A percentile compares a stretch with the other conserved stretches of the same genome.
Evolutionary conservation across 352 stramenopile species (phyloP).

Genomic region (Phytophthora citricola): DNA sequence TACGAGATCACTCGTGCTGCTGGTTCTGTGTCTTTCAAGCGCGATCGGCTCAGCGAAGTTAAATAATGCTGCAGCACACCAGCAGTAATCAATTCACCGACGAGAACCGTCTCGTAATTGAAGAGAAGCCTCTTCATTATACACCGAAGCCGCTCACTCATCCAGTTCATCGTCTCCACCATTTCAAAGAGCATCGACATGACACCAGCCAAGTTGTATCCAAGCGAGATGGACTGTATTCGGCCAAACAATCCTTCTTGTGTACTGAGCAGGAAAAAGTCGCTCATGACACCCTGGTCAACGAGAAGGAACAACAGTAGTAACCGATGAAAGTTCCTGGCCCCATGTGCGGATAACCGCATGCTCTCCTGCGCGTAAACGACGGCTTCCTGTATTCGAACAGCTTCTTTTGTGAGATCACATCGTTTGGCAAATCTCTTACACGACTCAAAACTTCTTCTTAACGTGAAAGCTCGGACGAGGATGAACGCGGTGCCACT

Average conservation of each 20-base stretch:
- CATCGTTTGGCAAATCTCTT: slow-evolving; percentile 18
- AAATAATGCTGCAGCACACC: slow-evolving; percentile 28
- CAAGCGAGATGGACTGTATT: slow-evolving; percentile 39
- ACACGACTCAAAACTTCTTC: slow-evolving; percentile 26
- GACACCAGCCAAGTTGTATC: slow-evolving; percentile 33
- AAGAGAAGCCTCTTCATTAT: slow-evolving; percentile 24
- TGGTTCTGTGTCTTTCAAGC: slow-evolving; percentile 11
- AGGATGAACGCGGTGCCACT: slow-evolving; percentile 19
- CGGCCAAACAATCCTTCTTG: slow-evolving; percentile 31
- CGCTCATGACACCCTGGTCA: slow-evolving; percentile 34
- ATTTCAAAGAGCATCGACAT: slow-evolving; percentile 44
- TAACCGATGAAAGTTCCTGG: slow-evolving; percentile 27
- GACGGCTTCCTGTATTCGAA: slow-evolving; percentile 26
- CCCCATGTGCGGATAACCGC: slow-evolving; percentile 19
- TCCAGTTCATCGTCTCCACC: slow-evolving; percentile 36
- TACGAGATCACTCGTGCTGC: slow-evolving; percentile 17
- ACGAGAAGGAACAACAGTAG: slow-evolving; percentile 28
- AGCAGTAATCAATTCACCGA: slow-evolving; percentile 34
- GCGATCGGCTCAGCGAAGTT: slow-evolving; percentile 21
- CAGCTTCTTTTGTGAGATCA: slow-evolving; percentile 10
- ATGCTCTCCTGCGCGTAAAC: slow-evolving; percentile 31
- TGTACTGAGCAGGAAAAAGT: slow-evolving; percentile 33
- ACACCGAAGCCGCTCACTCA: slow-evolving; percentile 15
- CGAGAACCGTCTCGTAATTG: slow-evolving; percentile 32
- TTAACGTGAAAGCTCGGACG: slow-evolving; percentile 19